phyloP scores from a whole-genome alignment of 306 rosid species.

The Mimosa pudica region DNA sequence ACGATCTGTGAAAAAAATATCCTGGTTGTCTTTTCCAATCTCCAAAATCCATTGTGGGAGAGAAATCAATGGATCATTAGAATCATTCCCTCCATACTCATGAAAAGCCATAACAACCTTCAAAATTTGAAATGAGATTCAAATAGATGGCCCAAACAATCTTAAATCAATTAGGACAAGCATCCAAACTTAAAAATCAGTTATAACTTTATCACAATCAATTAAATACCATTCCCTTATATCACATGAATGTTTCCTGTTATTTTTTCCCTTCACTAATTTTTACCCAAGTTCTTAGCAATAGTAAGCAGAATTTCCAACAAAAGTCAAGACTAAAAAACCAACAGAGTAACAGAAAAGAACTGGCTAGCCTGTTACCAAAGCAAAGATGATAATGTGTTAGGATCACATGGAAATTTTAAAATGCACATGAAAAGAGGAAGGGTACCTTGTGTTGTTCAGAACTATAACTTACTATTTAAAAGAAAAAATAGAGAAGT shows the following conservation, averaged over 20 bases:
- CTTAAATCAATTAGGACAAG: conserved; percentile 1
- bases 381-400: background rate
- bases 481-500: too few relatives aligned
- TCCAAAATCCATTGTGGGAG: conserved; percentile 96
- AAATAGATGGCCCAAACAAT: conserved; percentile 1
- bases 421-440: too few relatives aligned
- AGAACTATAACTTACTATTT: too few relatives aligned
- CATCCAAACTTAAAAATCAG: background rate
- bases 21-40: conserved; percentile 83
- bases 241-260: background rate
- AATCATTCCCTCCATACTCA: conserved; percentile 72
- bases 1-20: conserved; percentile 94
- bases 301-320: background rate
- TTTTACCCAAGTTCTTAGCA: background rate
- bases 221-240: background rate
- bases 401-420: too few relatives aligned
- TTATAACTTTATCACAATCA: background rate
- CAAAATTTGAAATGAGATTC: conserved; percentile 44
- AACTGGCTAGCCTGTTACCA: background rate
- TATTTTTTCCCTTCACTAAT: background rate
- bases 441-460: too few relatives aligned
- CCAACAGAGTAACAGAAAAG: background rate
- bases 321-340: background rate
- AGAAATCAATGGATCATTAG: conserved; percentile 64
- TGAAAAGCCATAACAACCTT: conserved; percentile 98